A percentile compares a stretch with the other conserved stretches of the same genome.
Conservation (phyloP, 2,329 filamentous ascomycete species). For the Pyricularia grisea region DNA sequence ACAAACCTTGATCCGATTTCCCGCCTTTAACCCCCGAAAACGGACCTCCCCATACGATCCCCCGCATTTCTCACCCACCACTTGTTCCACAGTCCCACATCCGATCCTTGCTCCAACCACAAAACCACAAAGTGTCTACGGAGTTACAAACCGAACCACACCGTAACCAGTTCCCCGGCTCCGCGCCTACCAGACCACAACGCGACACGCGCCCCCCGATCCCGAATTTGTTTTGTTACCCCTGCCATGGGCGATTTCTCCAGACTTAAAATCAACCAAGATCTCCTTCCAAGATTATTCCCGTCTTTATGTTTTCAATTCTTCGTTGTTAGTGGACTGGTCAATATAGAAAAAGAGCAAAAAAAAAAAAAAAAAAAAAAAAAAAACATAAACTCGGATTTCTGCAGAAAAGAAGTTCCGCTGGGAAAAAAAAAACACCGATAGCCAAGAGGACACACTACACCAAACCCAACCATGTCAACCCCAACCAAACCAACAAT, state of each 20-base stretch:
- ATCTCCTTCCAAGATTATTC: background rate
- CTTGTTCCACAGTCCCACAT: background rate
- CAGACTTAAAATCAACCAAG: background rate
- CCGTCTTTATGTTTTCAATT: no score
- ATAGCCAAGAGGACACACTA: background rate
- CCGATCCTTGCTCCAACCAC: no score
- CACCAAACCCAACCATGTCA: background rate
- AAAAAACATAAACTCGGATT: no score
- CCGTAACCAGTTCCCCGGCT: background rate
- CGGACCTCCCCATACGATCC: background rate
- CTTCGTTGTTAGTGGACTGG: no score
- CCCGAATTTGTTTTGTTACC: no score
- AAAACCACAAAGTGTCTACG: no score
- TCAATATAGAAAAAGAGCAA: no score
- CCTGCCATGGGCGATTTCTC: background rate
- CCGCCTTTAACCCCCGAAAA: background rate
- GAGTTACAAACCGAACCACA: no score
- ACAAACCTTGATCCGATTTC: background rate
- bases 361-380: no score
- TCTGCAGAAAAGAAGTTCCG: no score
- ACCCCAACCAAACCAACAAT: constrained; percentile 5
- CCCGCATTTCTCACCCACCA: background rate
- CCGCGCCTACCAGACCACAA: background rate
- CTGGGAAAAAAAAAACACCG: no score
- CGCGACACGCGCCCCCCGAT: background rate